Evolutionary conservation across 2,329 filamentous ascomycete genomes (phyloP).

Genomic region (Aspergillus quadricinctus): DNA sequence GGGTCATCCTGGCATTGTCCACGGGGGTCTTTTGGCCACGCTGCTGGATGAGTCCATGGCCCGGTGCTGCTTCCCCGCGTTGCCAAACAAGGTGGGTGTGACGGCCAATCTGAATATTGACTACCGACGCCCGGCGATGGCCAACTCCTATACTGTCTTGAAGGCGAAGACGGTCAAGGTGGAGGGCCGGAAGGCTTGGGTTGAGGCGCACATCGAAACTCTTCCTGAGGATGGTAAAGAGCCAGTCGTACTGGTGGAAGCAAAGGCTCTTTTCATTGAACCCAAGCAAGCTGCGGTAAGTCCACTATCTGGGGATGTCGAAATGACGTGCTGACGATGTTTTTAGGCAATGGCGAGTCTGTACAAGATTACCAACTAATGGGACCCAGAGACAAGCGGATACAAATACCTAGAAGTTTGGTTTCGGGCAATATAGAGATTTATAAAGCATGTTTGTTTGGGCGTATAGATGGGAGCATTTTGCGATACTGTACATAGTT

Average conservation of each 20-base stretch:
- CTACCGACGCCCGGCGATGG: conserved; percentile 76
- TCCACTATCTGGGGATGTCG: conserved; percentile 16
- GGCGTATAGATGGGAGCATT: conserved; percentile 7
- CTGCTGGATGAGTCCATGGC: conserved; percentile 87
- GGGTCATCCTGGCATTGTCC: conserved; percentile 85
- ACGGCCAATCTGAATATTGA: conserved; percentile 80
- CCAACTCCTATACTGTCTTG: conserved; percentile 71
- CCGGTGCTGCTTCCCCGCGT: conserved; percentile 78
- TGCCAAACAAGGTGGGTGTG: conserved; percentile 76
- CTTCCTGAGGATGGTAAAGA: conserved; percentile 60
- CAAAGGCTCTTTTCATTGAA: conserved; percentile 81
- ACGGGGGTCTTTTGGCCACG: conserved; percentile 88
- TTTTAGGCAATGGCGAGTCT: conserved; percentile 21
- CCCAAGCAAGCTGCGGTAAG: conserved; percentile 74
- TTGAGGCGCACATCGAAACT: conserved; percentile 80
- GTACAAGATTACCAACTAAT: conserved; percentile 18
- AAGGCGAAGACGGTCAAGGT: conserved; percentile 75
- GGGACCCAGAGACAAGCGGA: background rate
- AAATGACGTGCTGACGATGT: background rate
- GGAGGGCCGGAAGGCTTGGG: conserved; percentile 92
- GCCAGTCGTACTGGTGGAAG: conserved; percentile 70
- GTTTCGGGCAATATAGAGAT: background rate
- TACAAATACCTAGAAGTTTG: background rate
- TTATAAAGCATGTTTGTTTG: background rate
- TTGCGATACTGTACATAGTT: conserved; percentile 2